Evolutionary conservation across 106 monocot species (phyloP).

Genomic region (Hemerocallis citrina): DNA sequence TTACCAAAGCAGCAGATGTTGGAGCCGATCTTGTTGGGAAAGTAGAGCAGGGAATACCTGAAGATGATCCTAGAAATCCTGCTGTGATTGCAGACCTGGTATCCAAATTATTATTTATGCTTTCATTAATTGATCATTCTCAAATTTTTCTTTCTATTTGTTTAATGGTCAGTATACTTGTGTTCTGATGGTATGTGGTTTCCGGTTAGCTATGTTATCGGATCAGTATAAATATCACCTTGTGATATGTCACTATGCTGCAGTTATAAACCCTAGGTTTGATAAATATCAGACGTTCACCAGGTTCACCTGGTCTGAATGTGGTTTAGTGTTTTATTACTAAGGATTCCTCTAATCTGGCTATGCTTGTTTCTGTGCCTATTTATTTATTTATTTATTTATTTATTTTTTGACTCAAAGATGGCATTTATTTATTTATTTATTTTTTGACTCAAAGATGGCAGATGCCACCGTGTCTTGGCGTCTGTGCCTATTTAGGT

Average conservation of each 20-base stretch:
- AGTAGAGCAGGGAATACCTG: conserved; percentile 97
- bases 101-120: conserved; percentile 2
- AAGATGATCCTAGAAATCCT: conserved; percentile 98
- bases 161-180: not conserved
- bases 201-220: not conserved
- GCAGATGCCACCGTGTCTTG: no score
- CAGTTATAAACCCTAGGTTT: not conserved
- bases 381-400: no score
- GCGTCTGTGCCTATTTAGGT: no score
- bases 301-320: not conserved
- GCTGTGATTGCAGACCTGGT: conserved; percentile 99
- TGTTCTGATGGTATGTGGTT: not conserved
- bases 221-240: not conserved
- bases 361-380: not conserved
- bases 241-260: not conserved
- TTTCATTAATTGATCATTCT: not conserved
- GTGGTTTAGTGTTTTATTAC: not conserved
- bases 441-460: no score
- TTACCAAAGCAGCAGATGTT: conserved; percentile 98
- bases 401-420: no score
- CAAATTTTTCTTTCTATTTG: not conserved
- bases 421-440: no score
- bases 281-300: not conserved
- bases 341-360: not conserved
- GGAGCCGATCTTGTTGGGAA: conserved; percentile 99